Percentiles rank a stretch among this genome's conserved stretches.
These are phyloP conservation scores for Fusarium penzigii DNA, from an alignment of 2,329 filamentous ascomycete species.

Conservation along the genomic window DNA sequence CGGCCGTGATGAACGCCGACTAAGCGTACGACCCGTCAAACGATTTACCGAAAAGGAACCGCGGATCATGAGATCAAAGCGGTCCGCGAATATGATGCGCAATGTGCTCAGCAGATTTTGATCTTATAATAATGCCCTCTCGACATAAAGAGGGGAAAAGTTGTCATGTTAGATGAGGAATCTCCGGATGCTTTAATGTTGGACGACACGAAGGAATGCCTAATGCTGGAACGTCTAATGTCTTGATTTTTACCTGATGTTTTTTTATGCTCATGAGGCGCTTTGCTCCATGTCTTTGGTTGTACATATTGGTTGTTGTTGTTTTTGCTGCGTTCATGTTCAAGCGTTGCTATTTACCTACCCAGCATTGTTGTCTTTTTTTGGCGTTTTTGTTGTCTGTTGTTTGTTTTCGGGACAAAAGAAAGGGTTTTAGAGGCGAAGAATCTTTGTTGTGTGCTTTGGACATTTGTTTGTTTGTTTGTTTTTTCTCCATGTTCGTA, in stretches of 20 bases:
- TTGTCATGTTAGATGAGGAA: not conserved
- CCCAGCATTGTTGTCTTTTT: not conserved
- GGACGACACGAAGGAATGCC: slow-evolving; percentile 9
- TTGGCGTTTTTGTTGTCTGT: slow-evolving; percentile 5
- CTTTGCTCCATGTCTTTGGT: slow-evolving; percentile 5
- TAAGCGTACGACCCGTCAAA: slow-evolving; percentile 47
- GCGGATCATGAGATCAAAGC: slow-evolving; percentile 27
- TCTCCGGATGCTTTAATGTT: not conserved
- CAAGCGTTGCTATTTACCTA: slow-evolving; percentile 21
- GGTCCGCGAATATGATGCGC: slow-evolving; percentile 8
- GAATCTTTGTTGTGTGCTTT: not conserved
- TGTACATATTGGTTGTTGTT: slow-evolving; percentile 8
- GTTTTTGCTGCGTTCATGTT: slow-evolving; percentile 8
- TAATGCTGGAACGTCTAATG: slow-evolving; percentile 2
- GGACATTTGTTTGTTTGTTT: not conserved
- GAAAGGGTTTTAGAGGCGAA: not conserved
- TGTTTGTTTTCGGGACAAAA: not conserved
- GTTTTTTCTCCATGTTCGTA: not conserved
- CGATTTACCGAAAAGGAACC: slow-evolving; percentile 46
- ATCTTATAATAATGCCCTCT: not conserved
- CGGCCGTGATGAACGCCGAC: slow-evolving; percentile 41
- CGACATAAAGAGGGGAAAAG: not conserved
- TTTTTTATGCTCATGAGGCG: slow-evolving; percentile 1
- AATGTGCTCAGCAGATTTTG: slow-evolving; percentile 14
- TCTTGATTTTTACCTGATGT: slow-evolving; percentile 1